Percentiles rank a stretch among this genome's conserved stretches.
Evolutionary conservation across 2,329 filamentous ascomycete genomes (phyloP).

Genomic region (Nemania serpens): DNA sequence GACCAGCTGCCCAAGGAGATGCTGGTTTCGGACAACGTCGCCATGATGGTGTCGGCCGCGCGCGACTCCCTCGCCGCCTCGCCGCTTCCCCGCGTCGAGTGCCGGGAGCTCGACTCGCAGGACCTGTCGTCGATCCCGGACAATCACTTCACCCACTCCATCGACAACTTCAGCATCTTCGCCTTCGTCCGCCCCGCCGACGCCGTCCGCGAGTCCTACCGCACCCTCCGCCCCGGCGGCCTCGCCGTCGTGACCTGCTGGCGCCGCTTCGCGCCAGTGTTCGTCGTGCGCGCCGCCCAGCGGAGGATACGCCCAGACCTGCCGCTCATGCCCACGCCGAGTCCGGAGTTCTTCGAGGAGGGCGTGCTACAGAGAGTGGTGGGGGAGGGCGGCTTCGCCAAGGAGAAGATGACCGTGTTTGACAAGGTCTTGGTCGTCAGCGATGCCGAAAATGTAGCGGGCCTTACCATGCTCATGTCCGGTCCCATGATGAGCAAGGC

Average conservation of each 20-base stretch:
- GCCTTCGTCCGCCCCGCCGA: slow-evolving; percentile 30
- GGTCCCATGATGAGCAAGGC: slow-evolving; percentile 40
- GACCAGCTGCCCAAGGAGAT: slow-evolving; percentile 36
- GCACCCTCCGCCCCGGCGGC: slow-evolving; percentile 33
- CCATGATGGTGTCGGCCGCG: slow-evolving; percentile 38
- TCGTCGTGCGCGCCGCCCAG: slow-evolving; percentile 35
- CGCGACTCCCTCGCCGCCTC: slow-evolving; percentile 36
- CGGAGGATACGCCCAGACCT: slow-evolving; percentile 36
- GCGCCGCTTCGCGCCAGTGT: slow-evolving; percentile 35
- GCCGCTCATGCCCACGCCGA: slow-evolving; percentile 34
- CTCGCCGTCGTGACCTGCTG: slow-evolving; percentile 35
- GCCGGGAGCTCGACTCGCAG: slow-evolving; percentile 37
- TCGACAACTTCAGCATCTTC: slow-evolving; percentile 38
- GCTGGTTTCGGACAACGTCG: slow-evolving; percentile 37
- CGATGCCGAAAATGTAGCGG: slow-evolving; percentile 36
- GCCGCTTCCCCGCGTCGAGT: slow-evolving; percentile 34
- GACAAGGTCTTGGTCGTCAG: slow-evolving; percentile 35
- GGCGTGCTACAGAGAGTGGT: slow-evolving; percentile 35
- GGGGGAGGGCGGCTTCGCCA: slow-evolving; percentile 35
- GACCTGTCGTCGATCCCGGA: slow-evolving; percentile 32
- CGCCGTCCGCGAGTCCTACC: slow-evolving; percentile 34
- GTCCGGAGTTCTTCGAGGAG: slow-evolving; percentile 34
- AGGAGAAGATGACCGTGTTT: slow-evolving; percentile 27
- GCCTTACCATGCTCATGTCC: slow-evolving; percentile 37
- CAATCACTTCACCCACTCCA: slow-evolving; percentile 35